These are phyloP conservation scores for Cystobasidium onofrii DNA, from an alignment of 768 basidiomycete genomes.

Conservation along the genomic window DNA sequence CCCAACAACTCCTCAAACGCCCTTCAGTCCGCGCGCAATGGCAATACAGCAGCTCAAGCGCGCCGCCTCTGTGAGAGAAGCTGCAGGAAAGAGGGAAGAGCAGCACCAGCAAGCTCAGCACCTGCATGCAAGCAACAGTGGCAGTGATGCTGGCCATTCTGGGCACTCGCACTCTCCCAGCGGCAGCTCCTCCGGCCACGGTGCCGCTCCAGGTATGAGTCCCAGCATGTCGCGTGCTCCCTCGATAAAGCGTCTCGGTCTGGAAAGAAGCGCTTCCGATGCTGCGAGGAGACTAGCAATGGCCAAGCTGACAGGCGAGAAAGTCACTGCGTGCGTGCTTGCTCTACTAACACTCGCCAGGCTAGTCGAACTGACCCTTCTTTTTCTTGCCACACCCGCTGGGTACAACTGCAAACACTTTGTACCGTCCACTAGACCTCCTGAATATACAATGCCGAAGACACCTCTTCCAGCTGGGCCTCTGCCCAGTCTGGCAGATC, in stretches of 20 bases:
- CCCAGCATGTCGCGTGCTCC: neutral
- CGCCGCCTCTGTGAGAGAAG: neutral
- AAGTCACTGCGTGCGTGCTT: slow-evolving; percentile 24
- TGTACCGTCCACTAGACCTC: too few relatives aligned
- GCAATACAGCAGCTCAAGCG: slow-evolving; percentile 1
- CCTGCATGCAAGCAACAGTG: neutral
- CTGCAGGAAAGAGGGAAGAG: neutral
- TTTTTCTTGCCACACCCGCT: slow-evolving; percentile 15
- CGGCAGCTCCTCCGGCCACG: neutral
- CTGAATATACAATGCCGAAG: slow-evolving; percentile 21
- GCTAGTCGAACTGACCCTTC: slow-evolving; percentile 2
- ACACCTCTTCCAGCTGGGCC: slow-evolving; percentile 32
- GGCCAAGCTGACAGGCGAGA: slow-evolving; percentile 39
- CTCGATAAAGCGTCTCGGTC: neutral
- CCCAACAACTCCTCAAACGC: neutral
- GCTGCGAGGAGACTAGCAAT: slow-evolving; percentile 38
- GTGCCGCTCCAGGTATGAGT: neutral
- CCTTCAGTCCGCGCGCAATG: slow-evolving; percentile 6
- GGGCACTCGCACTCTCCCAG: neutral
- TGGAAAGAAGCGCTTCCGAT: slow-evolving; percentile 24
- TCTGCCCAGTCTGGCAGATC: slow-evolving; percentile 27
- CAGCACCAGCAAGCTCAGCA: neutral
- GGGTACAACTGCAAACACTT: neutral
- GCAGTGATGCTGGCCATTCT: neutral
- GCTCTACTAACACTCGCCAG: too few relatives aligned